Evolutionary conservation across 257 asterid genomes (phyloP).

Genomic region (Fraxinus cuspidata): DNA sequence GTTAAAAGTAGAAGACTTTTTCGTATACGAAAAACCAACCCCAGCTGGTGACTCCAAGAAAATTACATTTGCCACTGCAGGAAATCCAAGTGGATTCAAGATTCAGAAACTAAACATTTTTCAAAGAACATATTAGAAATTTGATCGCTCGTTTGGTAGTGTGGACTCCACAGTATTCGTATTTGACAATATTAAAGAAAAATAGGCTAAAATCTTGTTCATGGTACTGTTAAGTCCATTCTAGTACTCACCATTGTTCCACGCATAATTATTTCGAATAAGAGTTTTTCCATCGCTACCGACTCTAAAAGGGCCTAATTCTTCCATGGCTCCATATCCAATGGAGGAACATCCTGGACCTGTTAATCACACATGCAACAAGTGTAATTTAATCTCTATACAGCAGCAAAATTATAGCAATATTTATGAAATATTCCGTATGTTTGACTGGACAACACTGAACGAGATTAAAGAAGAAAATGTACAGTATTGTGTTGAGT

Average conservation of each 20-base stretch:
- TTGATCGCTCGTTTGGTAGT: not conserved
- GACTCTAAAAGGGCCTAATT: slow-evolving; percentile 51
- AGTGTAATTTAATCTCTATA: not conserved
- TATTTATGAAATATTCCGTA: not conserved
- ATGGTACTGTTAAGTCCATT: no score
- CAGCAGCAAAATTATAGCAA: not conserved
- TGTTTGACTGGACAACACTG: not conserved
- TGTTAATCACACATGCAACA: slow-evolving; percentile 5
- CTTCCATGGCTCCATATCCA: slow-evolving; percentile 48
- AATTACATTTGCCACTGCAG: slow-evolving; percentile 44
- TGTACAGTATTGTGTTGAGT: not conserved
- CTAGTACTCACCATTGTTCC: slow-evolving; percentile 39
- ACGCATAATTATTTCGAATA: slow-evolving; percentile 36
- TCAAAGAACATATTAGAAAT: not conserved
- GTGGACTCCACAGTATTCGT: not conserved
- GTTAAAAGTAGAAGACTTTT: slow-evolving; percentile 33
- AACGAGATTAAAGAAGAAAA: no score
- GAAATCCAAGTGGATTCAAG: not conserved
- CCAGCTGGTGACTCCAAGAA: slow-evolving; percentile 58
- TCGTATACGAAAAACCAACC: slow-evolving; percentile 58
- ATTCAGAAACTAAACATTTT: not conserved
- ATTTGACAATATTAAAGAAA: not conserved
- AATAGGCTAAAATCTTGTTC: not conserved
- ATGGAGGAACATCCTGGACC: slow-evolving; percentile 61
- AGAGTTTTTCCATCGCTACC: slow-evolving; percentile 45